Evolutionary conservation across 345 rosid genomes (phyloP).

Genomic region (Bruguiera gymnorhiza): DNA sequence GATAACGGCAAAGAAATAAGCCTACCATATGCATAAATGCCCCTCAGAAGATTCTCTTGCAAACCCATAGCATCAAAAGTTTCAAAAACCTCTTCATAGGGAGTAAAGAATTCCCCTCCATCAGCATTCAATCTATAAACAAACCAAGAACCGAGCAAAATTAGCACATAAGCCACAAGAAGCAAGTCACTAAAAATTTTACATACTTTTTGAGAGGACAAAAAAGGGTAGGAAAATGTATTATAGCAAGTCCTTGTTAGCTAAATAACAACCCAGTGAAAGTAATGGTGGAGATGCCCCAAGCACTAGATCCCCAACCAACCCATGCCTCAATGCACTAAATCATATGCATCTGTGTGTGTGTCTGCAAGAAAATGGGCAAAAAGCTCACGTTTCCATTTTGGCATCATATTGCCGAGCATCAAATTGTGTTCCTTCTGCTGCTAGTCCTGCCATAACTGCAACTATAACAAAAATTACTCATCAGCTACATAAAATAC

Average conservation of each 20-base stretch:
- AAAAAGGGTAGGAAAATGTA: too few species aligned
- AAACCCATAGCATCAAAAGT: conserved; percentile 52
- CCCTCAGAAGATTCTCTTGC: conserved; percentile 39
- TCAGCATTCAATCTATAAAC: conserved; percentile 30
- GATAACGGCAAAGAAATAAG: neutral
- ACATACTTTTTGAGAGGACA: too few species aligned
- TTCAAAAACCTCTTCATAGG: conserved; percentile 43
- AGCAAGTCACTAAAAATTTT: too few species aligned
- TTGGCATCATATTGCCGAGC: conserved; percentile 36
- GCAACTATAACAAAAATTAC: conserved; percentile 3
- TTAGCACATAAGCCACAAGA: neutral
- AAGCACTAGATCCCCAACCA: too few species aligned
- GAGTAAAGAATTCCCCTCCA: conserved; percentile 38
- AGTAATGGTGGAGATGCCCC: too few species aligned
- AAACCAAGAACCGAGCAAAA: neutral
- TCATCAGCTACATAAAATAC: neutral
- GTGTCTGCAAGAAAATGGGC: too few species aligned
- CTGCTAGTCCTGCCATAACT: conserved; percentile 44
- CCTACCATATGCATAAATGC: conserved; percentile 28
- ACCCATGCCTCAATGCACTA: too few species aligned
- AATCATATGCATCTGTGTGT: too few species aligned
- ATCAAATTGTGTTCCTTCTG: conserved; percentile 44
- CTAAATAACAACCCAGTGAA: too few species aligned
- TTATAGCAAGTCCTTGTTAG: too few species aligned
- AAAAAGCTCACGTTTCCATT: conserved; percentile 30